A percentile compares a stretch with the other conserved stretches of the same genome.
These are phyloP conservation scores for Colletotrichum abscissum DNA, from an alignment of 2,329 filamentous ascomycete species.

Conservation along the genomic window DNA sequence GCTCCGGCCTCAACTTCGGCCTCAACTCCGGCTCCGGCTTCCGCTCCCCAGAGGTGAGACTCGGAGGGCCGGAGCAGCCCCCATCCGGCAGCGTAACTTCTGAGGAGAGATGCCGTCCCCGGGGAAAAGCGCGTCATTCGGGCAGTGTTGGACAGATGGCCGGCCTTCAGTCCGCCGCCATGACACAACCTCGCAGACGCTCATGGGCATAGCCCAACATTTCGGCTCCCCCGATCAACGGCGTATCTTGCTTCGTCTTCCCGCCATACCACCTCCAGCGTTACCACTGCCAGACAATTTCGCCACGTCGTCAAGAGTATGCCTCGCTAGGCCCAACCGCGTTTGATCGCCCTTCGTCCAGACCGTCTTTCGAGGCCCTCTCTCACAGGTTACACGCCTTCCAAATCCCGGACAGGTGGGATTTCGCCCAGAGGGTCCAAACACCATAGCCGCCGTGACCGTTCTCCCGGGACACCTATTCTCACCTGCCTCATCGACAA, in stretches of 20 bases:
- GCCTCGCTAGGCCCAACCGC: conserved; percentile 24
- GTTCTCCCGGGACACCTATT: neutral
- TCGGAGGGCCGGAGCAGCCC: too few relatives aligned
- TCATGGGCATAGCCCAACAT: neutral
- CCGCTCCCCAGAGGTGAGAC: too few relatives aligned
- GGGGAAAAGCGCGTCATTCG: too few relatives aligned
- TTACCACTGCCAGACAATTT: neutral
- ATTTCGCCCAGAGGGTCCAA: neutral
- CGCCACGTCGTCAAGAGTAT: conserved; percentile 10
- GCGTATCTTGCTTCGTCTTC: neutral
- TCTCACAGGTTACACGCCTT: neutral
- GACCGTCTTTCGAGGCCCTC: conserved; percentile 4
- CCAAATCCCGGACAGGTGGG: neutral
- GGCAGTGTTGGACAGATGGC: too few relatives aligned
- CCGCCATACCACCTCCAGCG: neutral
- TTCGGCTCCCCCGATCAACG: neutral
- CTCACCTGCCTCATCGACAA: neutral
- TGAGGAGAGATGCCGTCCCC: too few relatives aligned
- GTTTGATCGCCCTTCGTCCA: neutral
- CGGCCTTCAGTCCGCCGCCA: neutral
- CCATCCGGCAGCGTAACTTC: too few relatives aligned
- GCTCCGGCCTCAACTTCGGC: neutral
- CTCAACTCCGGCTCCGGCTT: neutral
- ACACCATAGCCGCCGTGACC: conserved; percentile 24
- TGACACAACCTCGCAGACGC: neutral